Percentiles rank a stretch among this genome's conserved stretches.
phyloP scores from a whole-genome alignment of 768 basidiomycete genomes.

The Russula sp. region DNA sequence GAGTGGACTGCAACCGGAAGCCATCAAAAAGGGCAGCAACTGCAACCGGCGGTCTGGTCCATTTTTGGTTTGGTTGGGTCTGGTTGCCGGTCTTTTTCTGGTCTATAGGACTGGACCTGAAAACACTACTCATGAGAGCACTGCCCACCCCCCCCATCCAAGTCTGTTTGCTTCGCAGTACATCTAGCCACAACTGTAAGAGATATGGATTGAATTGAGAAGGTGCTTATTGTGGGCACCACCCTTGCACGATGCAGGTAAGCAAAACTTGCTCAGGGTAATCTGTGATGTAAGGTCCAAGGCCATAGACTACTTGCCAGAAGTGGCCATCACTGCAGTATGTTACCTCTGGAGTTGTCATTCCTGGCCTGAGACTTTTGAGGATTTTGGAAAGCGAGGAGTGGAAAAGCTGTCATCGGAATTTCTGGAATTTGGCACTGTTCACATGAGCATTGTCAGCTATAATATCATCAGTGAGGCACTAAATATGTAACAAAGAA shows the following conservation, averaged over 20 bases:
- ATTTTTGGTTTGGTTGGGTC: too few species aligned
- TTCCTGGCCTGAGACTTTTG: slow-evolving; percentile 13
- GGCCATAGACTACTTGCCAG: not conserved
- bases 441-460: not conserved
- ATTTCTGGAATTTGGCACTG: slow-evolving; percentile 11
- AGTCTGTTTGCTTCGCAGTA: not conserved
- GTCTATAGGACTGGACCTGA: too few species aligned
- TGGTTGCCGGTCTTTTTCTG: too few species aligned
- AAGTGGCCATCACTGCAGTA: slow-evolving; percentile 6
- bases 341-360: slow-evolving; percentile 20
- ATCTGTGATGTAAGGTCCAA: not conserved
- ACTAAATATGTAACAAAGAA: not conserved
- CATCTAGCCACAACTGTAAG: not conserved
- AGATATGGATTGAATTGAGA: not conserved
- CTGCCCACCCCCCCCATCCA: not conserved
- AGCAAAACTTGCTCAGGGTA: not conserved
- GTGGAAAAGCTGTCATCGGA: slow-evolving; percentile 23
- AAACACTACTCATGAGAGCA: not conserved
- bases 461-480: not conserved
- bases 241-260: not conserved
- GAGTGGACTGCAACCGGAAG: too few species aligned
- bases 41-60: too few species aligned
- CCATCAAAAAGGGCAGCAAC: too few species aligned
- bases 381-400: slow-evolving; percentile 17
- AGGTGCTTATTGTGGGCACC: not conserved